phyloP scores from a whole-genome alignment of 768 basidiomycete genomes.

The Daedaleopsis sinensis region DNA sequence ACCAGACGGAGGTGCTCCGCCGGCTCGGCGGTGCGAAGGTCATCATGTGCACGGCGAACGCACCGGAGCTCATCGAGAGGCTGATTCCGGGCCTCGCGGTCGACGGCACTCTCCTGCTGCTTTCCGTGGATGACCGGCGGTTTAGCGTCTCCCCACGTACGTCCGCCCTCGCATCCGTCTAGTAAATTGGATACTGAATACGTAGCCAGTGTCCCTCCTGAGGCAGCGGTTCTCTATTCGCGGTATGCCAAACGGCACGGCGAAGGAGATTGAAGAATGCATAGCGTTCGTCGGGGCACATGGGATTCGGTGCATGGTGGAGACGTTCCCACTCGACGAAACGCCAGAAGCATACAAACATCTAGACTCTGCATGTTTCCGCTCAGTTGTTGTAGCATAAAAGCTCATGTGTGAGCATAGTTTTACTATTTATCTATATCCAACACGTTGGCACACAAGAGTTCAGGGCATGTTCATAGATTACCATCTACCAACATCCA shows the following conservation, averaged over 20 bases:
- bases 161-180: background rate
- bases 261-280: slow-evolving; percentile 17
- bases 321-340: slow-evolving; percentile 22
- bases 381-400: slow-evolving; percentile 21
- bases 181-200: background rate
- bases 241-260: slow-evolving; percentile 23
- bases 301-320: slow-evolving; percentile 20
- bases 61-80: slow-evolving; percentile 14
- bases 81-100: slow-evolving; percentile 26
- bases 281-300: slow-evolving; percentile 15
- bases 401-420: background rate
- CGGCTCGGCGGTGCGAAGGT: slow-evolving; percentile 43
- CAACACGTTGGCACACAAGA: background rate
- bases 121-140: slow-evolving; percentile 19
- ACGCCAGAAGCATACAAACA: slow-evolving; percentile 20
- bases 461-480: slow-evolving; percentile 1
- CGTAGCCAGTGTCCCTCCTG: slow-evolving; percentile 5
- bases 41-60: slow-evolving; percentile 38
- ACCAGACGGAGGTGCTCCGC: slow-evolving; percentile 34
- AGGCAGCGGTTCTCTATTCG: slow-evolving; percentile 22
- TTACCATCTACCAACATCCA: slow-evolving; percentile 10
- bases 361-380: slow-evolving; percentile 13
- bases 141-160: slow-evolving; percentile 22
- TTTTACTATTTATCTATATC: background rate
- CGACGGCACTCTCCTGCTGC: slow-evolving; percentile 26